Conservation (phyloP, 2,329 filamentous ascomycete species). For the Trichoderma sp. region DNA sequence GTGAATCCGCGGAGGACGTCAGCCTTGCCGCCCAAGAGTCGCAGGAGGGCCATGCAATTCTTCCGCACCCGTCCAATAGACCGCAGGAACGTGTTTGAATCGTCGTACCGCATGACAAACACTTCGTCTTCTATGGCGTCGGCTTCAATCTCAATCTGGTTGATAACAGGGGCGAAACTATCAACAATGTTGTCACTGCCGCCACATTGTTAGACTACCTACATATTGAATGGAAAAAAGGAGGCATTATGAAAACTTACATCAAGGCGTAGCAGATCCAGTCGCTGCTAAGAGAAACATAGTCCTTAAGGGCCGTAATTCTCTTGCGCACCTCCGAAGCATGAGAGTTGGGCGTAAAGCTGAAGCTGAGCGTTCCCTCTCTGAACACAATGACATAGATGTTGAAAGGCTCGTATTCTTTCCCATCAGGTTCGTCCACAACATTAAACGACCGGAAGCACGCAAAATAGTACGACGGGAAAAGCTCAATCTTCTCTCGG, state of each 20-base stretch:
- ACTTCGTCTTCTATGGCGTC: constrained; percentile 95
- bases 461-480: constrained; percentile 96
- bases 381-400: constrained; percentile 96
- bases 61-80: constrained; percentile 89
- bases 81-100: constrained; percentile 82
- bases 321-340: constrained; percentile 85
- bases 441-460: constrained; percentile 90
- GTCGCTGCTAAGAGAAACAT: constrained; percentile 89
- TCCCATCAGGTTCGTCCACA: constrained; percentile 72
- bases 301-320: constrained; percentile 90
- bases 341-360: constrained; percentile 83
- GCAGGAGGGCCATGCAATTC: constrained; percentile 90
- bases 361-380: constrained; percentile 92
- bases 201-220: constrained; percentile 25
- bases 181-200: constrained; percentile 85
- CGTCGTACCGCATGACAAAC: constrained; percentile 85
- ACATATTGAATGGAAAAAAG: not conserved
- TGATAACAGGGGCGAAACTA: constrained; percentile 86
- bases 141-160: constrained; percentile 80
- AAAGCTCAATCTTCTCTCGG: constrained; percentile 97
- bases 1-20: constrained; percentile 97
- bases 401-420: constrained; percentile 91
- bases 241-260: constrained; percentile 48
- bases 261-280: constrained; percentile 99
- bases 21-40: constrained; percentile 93